phyloP scores from a whole-genome alignment of 768 basidiomycete species.

The Termitomyces sp. region DNA sequence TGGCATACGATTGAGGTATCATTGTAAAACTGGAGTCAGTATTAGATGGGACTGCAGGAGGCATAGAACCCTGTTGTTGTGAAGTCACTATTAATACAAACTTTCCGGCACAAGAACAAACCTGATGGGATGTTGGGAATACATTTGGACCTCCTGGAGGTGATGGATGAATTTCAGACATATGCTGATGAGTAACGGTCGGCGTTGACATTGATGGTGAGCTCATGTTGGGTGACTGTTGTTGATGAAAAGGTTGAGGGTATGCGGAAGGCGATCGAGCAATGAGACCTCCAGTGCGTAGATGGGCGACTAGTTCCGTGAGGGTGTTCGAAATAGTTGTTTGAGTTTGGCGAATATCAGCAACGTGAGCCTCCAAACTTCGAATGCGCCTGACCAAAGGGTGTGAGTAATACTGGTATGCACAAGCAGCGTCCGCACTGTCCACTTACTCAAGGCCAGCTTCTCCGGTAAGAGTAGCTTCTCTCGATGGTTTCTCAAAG shows the following conservation, averaged over 20 bases:
- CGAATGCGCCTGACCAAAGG: slow-evolving; percentile 70
- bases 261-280: slow-evolving; percentile 64
- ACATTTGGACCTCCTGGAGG: slow-evolving; percentile 24
- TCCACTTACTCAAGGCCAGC: slow-evolving; percentile 78
- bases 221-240: slow-evolving; percentile 63
- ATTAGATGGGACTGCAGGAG: slow-evolving; percentile 25
- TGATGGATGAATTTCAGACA: slow-evolving; percentile 34
- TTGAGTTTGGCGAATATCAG: slow-evolving; percentile 73
- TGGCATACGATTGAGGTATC: slow-evolving; percentile 34
- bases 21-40: slow-evolving; percentile 40
- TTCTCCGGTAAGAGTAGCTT: slow-evolving; percentile 83
- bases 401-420: slow-evolving; percentile 14
- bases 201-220: slow-evolving; percentile 51
- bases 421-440: neutral
- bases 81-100: slow-evolving; percentile 20
- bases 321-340: slow-evolving; percentile 73
- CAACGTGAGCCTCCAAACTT: slow-evolving; percentile 81
- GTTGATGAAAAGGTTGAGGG: slow-evolving; percentile 47
- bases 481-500: slow-evolving; percentile 89
- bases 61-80: slow-evolving; percentile 29
- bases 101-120: slow-evolving; percentile 4
- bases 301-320: slow-evolving; percentile 70
- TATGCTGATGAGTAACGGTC: slow-evolving; percentile 34
- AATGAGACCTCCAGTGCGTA: slow-evolving; percentile 50
- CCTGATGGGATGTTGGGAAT: slow-evolving; percentile 25